Base-by-base conservation (phyloP, 2,329 filamentous ascomycete genomes). In the Madurella mycetomatis region DNA sequence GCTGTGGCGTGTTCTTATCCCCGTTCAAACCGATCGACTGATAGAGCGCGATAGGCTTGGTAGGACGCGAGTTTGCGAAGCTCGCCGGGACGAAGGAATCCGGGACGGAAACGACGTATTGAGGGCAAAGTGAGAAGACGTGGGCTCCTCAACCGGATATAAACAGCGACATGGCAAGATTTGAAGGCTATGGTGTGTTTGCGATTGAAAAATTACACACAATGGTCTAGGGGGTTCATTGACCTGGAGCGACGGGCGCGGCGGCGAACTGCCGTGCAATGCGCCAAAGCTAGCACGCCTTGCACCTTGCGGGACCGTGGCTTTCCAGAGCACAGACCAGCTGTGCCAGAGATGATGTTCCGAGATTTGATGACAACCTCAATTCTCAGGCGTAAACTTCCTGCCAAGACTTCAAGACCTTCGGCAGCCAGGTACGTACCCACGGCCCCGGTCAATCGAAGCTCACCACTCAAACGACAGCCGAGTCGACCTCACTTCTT, bases 61-160 rank as follows among this genome's bases (percentile, higher is more conserved):
- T 9, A 16, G 9, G 31, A 25, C 34, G 54, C 41, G 45, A 31
- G 34, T 17, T 18, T 47, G 34, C 17, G 9, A 16, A 18, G 34
- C 34, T 12, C 31, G 18, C 12, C 18, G 31, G 30, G 5, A 12
- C 16, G 8, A 37, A 15, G 34, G 34, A 15, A 12, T 37, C 13
- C 34, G 4, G 11, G 34, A 37, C 32, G 44, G 44, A 37, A 34
- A 47, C 30, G 30, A 37, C 44, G n/a, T 47, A 47, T 34, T 34
- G 31, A 11, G 45, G 25, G 30, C 15, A 19, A 47, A 41, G 25
- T 17, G 42, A 51, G 51, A 55, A 51, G 47, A 30, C 41, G 43
- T 30, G 32, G 19, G 47, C 56, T 58, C 51, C 55, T 62, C 59
- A 62, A 40, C 49, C 17, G 18, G 51, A 47, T 4, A 50, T 46